phyloP scores from a whole-genome alignment of 1,284 basidiomycete genomes.

The Cronartium quercuum region DNA sequence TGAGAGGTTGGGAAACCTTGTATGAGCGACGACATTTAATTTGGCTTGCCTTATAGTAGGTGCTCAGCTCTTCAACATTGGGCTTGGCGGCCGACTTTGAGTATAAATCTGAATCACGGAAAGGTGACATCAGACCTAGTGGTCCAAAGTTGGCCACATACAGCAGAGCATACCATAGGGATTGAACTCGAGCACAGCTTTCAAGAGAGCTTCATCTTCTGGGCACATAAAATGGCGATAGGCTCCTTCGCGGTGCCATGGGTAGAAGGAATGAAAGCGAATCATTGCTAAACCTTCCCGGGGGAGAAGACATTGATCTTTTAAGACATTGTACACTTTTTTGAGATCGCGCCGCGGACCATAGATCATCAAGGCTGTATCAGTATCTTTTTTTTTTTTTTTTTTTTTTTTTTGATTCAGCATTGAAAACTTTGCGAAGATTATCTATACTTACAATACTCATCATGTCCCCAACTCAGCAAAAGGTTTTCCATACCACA shows the following conservation, averaged over 20 bases:
- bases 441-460: constrained; percentile 1
- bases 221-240: constrained; percentile 70
- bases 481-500: constrained; percentile 78
- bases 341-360: no score
- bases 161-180: neutral
- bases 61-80: neutral
- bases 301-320: constrained; percentile 57
- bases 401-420: no score
- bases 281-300: constrained; percentile 82
- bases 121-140: neutral
- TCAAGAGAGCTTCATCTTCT: constrained; percentile 49
- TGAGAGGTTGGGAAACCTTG: neutral
- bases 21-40: neutral
- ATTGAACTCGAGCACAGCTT: constrained; percentile 44
- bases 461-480: neutral
- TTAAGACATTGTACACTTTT: constrained; percentile 44
- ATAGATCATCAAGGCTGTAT: no score
- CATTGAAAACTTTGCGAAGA: no score
- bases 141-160: neutral
- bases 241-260: constrained; percentile 58
- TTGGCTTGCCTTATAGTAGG: neutral
- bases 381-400: no score
- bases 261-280: constrained; percentile 88
- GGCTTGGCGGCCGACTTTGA: neutral
- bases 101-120: neutral